Conservation (phyloP, 208 protist genomes). For the Kentomonas sorsogonicus region DNA sequence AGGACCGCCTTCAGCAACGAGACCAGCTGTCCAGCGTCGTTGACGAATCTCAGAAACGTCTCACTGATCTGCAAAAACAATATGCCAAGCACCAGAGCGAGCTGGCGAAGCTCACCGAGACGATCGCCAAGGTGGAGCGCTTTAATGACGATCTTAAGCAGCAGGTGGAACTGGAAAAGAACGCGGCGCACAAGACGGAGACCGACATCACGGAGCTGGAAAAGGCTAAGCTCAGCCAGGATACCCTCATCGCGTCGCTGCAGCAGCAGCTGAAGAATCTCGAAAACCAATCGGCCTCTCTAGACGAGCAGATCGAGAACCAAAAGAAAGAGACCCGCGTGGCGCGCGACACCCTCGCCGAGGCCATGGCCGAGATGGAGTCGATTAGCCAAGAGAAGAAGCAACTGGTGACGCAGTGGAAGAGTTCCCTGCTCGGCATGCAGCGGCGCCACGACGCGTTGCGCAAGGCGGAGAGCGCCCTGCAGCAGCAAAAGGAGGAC, state of each 20-base stretch:
- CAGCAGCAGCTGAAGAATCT: constrained; percentile 80
- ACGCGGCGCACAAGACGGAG: constrained; percentile 94
- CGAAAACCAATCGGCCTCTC: constrained; percentile 75
- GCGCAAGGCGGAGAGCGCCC: constrained; percentile 88
- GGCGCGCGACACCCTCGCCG: constrained; percentile 85
- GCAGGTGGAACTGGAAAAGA: constrained; percentile 92
- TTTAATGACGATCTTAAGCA: constrained; percentile 93
- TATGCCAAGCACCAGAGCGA: constrained; percentile 86
- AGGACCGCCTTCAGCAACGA: constrained; percentile 70
- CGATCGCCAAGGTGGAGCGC: constrained; percentile 87
- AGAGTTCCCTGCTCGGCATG: constrained; percentile 90
- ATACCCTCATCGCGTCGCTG: constrained; percentile 85
- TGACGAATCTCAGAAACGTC: constrained; percentile 57
- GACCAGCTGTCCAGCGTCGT: constrained; percentile 52
- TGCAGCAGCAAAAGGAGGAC: constrained; percentile 89
- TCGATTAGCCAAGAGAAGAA: constrained; percentile 93
- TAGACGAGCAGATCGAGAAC: constrained; percentile 79
- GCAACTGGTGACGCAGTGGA: constrained; percentile 93
- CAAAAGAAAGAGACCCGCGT: constrained; percentile 89
- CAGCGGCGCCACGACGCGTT: constrained; percentile 92
- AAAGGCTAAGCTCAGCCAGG: constrained; percentile 89
- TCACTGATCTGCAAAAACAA: constrained; percentile 87
- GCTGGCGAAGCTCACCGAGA: constrained; percentile 89
- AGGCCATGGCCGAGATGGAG: constrained; percentile 93
- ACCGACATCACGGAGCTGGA: constrained; percentile 93